Evolutionary conservation across 345 rosid genomes (phyloP), one percentile per base, ranked within the genome.

Genomic region (Linum lewisii): DNA sequence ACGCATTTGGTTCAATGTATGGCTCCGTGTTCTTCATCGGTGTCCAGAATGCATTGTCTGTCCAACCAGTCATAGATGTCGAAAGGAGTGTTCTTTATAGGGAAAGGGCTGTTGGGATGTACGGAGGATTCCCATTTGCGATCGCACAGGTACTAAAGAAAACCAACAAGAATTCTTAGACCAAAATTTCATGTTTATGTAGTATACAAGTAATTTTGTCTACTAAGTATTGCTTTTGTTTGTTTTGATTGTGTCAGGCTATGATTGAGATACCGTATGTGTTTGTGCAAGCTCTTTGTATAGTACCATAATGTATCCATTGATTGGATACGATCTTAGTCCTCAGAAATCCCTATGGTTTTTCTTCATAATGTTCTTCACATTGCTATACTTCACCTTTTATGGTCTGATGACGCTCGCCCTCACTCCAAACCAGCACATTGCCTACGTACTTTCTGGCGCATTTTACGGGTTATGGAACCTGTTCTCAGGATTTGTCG

Each of bases 81-180:
- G 56, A 52, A 52, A 52, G 56, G 8, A 52, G 14, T 24, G 56
- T 52, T 1, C 20, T n/a, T 21, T 52, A 52, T 21, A 52, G 56
- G 21, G 56, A 52, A 52, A 18, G 24, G 56, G 56, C 24, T 52
- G 56, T 24, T n/a, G 56, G 56, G 25, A 52, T 52, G 56, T 52
- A 52, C 24, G 23, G 24, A 21, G n/a, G 24, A 20, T 20, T 52
- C 24, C 56, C 56, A 18, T 52, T 20, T 52, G 56, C 56, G 8
- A 21, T 21, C 5, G 22, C 24, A 21, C 56, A 52, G 25, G 56
- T 52, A 52, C 23, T 20, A 4, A 23, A 19, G 2, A 2, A 6
- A 26, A 6, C 3, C 32, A 26, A 26, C 2, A 26, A 2, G 32
- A 26, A 26, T 6, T 29, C 1, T 29, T 29, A 1, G 34, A 29